Evolutionary conservation across 441 rosid genomes (phyloP), one percentile per base, ranked within the genome.

Genomic region (Pelargonium cotyledonis): DNA sequence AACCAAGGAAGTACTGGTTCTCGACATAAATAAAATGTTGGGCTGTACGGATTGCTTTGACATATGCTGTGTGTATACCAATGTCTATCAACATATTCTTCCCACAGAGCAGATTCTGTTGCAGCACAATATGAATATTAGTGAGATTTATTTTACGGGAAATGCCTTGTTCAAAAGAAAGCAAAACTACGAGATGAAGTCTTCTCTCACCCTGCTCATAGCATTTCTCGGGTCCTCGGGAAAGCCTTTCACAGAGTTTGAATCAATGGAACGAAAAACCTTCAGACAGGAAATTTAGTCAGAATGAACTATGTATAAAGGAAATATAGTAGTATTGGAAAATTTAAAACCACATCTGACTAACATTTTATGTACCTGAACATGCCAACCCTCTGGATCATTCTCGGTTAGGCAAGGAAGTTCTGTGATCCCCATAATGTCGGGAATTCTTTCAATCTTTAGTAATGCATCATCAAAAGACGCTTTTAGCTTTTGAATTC

Each of bases 61-160:
- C 93, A 73, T 92, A 95, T 49, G 99, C 99, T 12, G 94, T 85
- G 75, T 95, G 99, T 80, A 95, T 95, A 86, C 99, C 90, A 95
- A 89, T 90, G 86, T 95, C 99, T 70, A 95, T 90, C 67, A 92
- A 85, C 55, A 90, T 87, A 71, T 90, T 89, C 86, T 95, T 95
- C 63, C 97, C 98, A 65, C 96, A 90, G 31, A 95, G 83, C 75
- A 95, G 82, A 70, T 89, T 90, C 99, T 95, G 91, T 73, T 61
- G 74, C 78, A 80, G 72, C 67, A 70, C 38, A 79, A 71, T 53
- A 43, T 58, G 14, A 68, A 57, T 61, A 74, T 44, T 6, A 51
- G 6, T n/a, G 1, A 12, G 6, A 0, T 6, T 35, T 35, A 35
- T 35, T 35, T 35, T 51, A 51, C 18, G 57, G 15, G 57, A 76